Conservation (phyloP, 345 rosid species). For the Atalantia buxifolia region DNA sequence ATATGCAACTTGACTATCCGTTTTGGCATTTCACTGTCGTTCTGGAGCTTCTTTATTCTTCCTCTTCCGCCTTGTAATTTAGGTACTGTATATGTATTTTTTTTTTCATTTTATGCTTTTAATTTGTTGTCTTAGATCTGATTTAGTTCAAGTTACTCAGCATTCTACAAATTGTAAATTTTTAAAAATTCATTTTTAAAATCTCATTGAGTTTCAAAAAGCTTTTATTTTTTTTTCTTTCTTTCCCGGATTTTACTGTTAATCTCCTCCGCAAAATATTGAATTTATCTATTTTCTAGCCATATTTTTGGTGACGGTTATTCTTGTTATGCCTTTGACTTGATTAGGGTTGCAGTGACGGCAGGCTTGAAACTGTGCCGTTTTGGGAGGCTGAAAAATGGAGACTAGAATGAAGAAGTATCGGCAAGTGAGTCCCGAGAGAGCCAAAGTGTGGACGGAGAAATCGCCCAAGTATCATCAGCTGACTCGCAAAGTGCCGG, state of each 20-base stretch:
- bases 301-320: not conserved
- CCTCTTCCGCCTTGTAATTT: not conserved
- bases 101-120: not conserved
- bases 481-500: conserved; percentile 67
- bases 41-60: not conserved
- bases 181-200: not conserved
- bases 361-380: not conserved
- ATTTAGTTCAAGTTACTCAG: not conserved
- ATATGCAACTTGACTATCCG: not conserved
- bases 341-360: conserved; percentile 8
- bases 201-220: not conserved
- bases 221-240: not conserved
- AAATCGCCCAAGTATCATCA: conserved; percentile 83
- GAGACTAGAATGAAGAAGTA: conserved; percentile 76
- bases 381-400: conserved; percentile 32
- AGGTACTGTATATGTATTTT: not conserved
- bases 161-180: not conserved
- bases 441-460: conserved; percentile 96
- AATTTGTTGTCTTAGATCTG: not conserved
- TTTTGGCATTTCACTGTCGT: not conserved
- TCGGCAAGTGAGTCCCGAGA: conserved; percentile 85
- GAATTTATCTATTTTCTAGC: not conserved
- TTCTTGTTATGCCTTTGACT: not conserved
- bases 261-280: not conserved
- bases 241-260: not conserved